These are phyloP conservation scores for Murraya koenigii DNA, from an alignment of 345 rosid genomes.

Conservation along the genomic window DNA sequence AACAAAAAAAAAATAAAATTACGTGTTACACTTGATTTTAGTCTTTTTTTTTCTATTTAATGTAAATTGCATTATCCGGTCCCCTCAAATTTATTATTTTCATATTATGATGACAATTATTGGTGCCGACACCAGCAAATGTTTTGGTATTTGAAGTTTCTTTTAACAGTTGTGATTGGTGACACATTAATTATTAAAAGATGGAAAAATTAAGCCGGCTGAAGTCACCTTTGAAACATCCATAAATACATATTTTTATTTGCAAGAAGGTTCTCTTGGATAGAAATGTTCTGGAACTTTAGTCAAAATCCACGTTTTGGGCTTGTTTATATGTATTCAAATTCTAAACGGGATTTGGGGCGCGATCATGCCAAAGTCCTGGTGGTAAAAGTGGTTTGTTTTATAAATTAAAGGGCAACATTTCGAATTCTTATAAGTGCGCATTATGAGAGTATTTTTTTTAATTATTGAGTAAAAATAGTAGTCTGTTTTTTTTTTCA, in stretches of 20 bases:
- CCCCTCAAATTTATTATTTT: neutral
- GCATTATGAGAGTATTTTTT: too few species aligned
- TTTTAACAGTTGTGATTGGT: neutral
- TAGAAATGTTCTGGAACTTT: neutral
- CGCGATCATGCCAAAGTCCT: too few species aligned
- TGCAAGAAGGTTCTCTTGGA: neutral
- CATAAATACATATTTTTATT: neutral
- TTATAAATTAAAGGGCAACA: too few species aligned
- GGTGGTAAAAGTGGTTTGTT: too few species aligned
- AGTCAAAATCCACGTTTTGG: neutral
- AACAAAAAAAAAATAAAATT: too few species aligned
- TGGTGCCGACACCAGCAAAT: neutral
- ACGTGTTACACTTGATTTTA: neutral
- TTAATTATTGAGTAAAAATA: too few species aligned
- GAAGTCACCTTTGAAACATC: neutral
- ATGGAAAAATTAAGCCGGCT: neutral
- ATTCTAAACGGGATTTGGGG: neutral
- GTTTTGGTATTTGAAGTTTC: neutral
- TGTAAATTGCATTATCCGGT: neutral
- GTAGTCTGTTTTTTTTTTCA: too few species aligned
- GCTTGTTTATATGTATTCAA: neutral
- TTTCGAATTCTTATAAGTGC: too few species aligned
- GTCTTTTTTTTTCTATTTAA: too few species aligned
- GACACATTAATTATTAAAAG: too few species aligned
- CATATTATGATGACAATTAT: neutral